Conservation (phyloP, 306 rosid genomes). For the Rosa multiflora region DNA sequence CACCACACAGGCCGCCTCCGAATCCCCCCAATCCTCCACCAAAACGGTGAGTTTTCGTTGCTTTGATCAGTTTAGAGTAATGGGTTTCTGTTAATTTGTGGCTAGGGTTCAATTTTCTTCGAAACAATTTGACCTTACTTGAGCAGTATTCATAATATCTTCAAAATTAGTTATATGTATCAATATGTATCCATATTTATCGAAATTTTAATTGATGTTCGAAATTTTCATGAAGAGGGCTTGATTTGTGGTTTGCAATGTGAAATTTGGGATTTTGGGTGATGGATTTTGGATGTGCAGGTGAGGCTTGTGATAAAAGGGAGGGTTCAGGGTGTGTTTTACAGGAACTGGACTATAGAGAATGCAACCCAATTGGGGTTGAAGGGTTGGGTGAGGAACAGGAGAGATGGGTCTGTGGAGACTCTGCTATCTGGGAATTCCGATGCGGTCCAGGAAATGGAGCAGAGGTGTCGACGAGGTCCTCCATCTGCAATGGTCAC, state of each 20-base stretch:
- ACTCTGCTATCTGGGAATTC: slow-evolving; percentile 47
- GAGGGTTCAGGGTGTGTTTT: slow-evolving; percentile 73
- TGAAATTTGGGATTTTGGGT: not conserved
- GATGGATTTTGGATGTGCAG: slow-evolving; percentile 39
- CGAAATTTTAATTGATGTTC: no score
- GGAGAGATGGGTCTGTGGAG: slow-evolving; percentile 61
- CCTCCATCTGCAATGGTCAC: slow-evolving; percentile 74
- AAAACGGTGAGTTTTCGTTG: slow-evolving; percentile 55
- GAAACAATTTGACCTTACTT: no score
- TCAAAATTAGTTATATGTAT: no score
- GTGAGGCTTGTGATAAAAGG: slow-evolving; percentile 89
- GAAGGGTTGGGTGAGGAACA: slow-evolving; percentile 55
- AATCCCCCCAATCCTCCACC: slow-evolving; percentile 25
- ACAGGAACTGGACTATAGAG: slow-evolving; percentile 51
- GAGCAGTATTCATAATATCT: no score
- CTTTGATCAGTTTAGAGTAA: not conserved
- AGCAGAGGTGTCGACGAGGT: slow-evolving; percentile 85
- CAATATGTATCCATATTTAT: no score
- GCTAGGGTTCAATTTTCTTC: no score
- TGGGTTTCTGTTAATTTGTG: not conserved
- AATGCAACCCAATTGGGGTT: slow-evolving; percentile 49
- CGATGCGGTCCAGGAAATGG: slow-evolving; percentile 61
- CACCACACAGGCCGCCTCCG: slow-evolving; percentile 33
- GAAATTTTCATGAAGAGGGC: no score
- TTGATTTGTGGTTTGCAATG: not conserved